Evolutionary conservation across 2,329 filamentous ascomycete genomes (phyloP).

Genomic region (Claviceps capensis): DNA sequence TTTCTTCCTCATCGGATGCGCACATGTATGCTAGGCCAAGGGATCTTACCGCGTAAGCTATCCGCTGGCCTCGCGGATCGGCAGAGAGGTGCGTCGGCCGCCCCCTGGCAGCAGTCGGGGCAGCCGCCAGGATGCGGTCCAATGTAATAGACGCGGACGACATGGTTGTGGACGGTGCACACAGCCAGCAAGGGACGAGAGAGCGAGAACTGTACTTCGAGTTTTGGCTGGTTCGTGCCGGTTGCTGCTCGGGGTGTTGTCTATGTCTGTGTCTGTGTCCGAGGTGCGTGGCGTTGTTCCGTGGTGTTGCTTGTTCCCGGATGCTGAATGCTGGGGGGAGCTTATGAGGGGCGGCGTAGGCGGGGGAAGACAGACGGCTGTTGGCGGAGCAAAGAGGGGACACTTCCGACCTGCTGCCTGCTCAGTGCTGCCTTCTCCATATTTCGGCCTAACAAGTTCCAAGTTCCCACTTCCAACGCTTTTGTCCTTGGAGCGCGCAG

Average conservation of each 20-base stretch:
- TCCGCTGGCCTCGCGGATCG: constrained; percentile 78
- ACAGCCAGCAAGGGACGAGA: not conserved
- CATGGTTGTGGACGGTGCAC: constrained; percentile 12
- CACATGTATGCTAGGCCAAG: not conserved
- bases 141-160: constrained; percentile 36
- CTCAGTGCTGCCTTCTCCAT: too few relatives aligned
- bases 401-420: too few relatives aligned
- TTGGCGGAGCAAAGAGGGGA: not conserved
- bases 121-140: constrained; percentile 67
- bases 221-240: too few relatives aligned
- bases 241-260: too few relatives aligned
- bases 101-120: constrained; percentile 70
- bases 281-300: too few relatives aligned
- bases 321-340: not conserved
- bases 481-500: too few relatives aligned
- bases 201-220: too few relatives aligned
- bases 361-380: not conserved
- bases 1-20: too few relatives aligned
- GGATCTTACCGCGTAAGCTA: constrained; percentile 73
- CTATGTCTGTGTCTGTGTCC: too few relatives aligned
- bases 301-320: too few relatives aligned
- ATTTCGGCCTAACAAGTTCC: too few relatives aligned
- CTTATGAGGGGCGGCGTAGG: not conserved
- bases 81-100: constrained; percentile 79
- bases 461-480: too few relatives aligned